Conservation (phyloP, 805 yeast genomes). For the Metschnikowia lochheadii region DNA sequence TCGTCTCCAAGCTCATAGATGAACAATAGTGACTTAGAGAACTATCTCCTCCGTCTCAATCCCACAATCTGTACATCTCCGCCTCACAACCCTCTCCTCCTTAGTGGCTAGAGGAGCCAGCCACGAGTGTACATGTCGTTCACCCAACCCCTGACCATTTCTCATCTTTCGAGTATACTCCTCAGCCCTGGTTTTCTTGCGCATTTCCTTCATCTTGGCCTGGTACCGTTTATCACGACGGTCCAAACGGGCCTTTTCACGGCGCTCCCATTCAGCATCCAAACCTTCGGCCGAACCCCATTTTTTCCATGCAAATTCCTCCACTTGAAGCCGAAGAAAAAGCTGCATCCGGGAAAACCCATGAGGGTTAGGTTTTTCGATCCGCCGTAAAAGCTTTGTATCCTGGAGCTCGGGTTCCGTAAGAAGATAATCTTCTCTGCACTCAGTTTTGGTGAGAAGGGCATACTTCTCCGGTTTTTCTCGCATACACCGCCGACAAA, state of each 20-base stretch:
- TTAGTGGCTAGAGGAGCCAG: constrained; percentile 41
- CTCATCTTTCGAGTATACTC: constrained; percentile 71
- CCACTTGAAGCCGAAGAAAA: constrained; percentile 87
- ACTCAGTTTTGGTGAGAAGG: constrained; percentile 89
- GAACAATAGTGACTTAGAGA: constrained; percentile 40
- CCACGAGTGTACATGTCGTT: constrained; percentile 74
- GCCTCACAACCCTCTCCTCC: constrained; percentile 32
- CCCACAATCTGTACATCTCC: constrained; percentile 79
- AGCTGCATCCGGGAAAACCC: constrained; percentile 92
- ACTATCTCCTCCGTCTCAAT: constrained; percentile 76
- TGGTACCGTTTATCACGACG: constrained; percentile 78
- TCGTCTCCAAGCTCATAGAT: constrained; percentile 56
- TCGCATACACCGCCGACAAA: constrained; percentile 75
- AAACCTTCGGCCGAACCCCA: constrained; percentile 91
- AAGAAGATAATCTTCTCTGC: constrained; percentile 83
- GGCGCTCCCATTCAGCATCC: constrained; percentile 86
- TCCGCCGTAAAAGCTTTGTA: constrained; percentile 56
- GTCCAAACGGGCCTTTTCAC: constrained; percentile 68
- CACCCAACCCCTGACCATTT: constrained; percentile 50
- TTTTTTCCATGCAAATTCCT: constrained; percentile 84
- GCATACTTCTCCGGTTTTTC: constrained; percentile 83
- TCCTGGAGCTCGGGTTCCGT: constrained; percentile 93
- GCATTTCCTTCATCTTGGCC: constrained; percentile 77
- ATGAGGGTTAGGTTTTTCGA: constrained; percentile 93
- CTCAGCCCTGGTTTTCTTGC: constrained; percentile 89